Evolutionary conservation across 2,329 filamentous ascomycete species (phyloP).

Genomic region (Cladorrhinum sp.): DNA sequence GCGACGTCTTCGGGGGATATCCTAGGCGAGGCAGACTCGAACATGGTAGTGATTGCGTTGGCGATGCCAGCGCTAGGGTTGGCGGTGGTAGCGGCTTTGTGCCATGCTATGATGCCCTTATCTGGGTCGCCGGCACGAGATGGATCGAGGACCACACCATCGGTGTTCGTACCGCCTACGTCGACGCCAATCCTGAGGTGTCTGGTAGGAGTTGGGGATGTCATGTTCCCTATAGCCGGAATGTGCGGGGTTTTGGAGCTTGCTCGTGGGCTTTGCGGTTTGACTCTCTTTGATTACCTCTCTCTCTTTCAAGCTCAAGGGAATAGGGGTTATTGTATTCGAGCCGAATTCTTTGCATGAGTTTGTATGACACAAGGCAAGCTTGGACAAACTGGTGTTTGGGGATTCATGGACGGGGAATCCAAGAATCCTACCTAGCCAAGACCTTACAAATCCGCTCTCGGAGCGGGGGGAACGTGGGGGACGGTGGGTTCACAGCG

Average conservation of each 20-base stretch:
- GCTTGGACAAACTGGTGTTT: background rate
- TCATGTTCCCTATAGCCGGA: background rate
- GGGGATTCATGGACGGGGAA: background rate
- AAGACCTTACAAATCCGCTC: constrained; percentile 3
- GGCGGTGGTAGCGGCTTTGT: constrained; percentile 48
- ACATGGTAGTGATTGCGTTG: constrained; percentile 43
- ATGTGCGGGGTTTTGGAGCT: background rate
- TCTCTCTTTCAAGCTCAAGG: no score
- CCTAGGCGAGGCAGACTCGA: constrained; percentile 31
- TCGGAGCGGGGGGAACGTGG: constrained; percentile 6
- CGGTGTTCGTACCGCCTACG: constrained; percentile 52
- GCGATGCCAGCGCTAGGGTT: constrained; percentile 48
- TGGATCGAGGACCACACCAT: constrained; percentile 50
- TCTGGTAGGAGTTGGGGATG: background rate
- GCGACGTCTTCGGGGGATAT: constrained; percentile 39
- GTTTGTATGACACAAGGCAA: no score
- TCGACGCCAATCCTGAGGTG: constrained; percentile 44
- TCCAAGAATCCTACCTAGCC: background rate
- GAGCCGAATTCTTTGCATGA: no score
- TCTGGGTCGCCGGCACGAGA: constrained; percentile 32
- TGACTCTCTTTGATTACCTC: no score
- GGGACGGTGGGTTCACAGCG: constrained; percentile 1
- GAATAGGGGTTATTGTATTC: no score
- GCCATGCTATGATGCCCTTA: constrained; percentile 47
- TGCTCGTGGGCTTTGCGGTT: background rate